Evolutionary conservation across 805 yeast genomes (phyloP), one percentile per base, ranked within the genome.

Genomic region (Candida sanyiensis): DNA sequence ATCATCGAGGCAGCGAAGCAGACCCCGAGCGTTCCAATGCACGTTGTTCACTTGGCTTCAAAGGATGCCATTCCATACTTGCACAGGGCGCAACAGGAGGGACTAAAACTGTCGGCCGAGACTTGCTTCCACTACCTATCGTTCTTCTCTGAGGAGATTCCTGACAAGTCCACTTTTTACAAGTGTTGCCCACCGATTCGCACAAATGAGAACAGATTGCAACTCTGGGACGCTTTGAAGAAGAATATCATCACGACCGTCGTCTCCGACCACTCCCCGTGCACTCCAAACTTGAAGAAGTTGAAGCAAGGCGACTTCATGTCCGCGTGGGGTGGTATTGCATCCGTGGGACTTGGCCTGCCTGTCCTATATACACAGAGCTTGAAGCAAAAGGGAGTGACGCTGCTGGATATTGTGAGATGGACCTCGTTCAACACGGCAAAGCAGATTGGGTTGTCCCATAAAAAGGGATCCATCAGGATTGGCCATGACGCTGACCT

Each of bases 161-260:
- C 87, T 15, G 73, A 78, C 50, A 76, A 85, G 37, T 77, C 81
- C 11, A 89, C 96, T 5, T 85, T 81, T 53, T 86, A 73, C 71
- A 89, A 89, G 62, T 90, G 96, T 57, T 90, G 96, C 59, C 97
- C 97, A 2, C 97, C 97, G 2, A 89, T 89, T 48, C 69, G 97
- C 44, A 67, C 83, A 2, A 79, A 81, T 46, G 69, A 70, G 31
- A 90, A 90, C 59, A 71, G 93, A 48, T 61, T 69, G 30, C 67
- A 72, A 26, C 70, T 89, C 33, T 90, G 97, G 97, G 63, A 71
- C 40, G 97, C 90, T 0, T 66, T 90, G 24, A 58, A 73, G 38
- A 69, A 70, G 17, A 78, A 76, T 26, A 64, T 79, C 23, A 80
- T 89, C 44, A 74, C 84, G 12, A 79, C 96, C 3, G 95, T 89